Evolutionary conservation across 2,329 filamentous ascomycete species (phyloP).

Genomic region (Scopulariopsis brevicaulis): DNA sequence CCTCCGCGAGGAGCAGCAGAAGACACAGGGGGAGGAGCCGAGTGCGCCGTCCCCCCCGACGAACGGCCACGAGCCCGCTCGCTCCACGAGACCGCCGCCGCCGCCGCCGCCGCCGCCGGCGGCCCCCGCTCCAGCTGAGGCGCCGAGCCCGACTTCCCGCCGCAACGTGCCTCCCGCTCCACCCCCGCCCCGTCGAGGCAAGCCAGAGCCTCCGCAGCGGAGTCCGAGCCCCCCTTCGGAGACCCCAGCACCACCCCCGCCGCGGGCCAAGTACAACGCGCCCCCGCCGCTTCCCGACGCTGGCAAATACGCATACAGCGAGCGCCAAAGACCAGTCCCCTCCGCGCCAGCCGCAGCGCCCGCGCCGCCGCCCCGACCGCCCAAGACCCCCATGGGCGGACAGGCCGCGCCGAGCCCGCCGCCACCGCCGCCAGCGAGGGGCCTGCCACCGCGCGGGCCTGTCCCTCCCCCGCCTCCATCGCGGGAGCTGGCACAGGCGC

Average conservation of each 20-base stretch:
- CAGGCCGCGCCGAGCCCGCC: constrained; percentile 40
- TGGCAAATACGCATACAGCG: constrained; percentile 64
- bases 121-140: constrained; percentile 16
- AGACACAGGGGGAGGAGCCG: constrained; percentile 16
- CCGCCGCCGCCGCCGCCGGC: constrained; percentile 9
- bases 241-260: constrained; percentile 45
- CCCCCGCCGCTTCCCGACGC: constrained; percentile 85
- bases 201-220: constrained; percentile 28
- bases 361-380: constrained; percentile 27
- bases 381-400: constrained; percentile 56
- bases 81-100: constrained; percentile 7
- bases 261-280: constrained; percentile 63
- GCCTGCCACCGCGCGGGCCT: constrained; percentile 58
- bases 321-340: not conserved
- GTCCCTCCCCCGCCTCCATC: constrained; percentile 62
- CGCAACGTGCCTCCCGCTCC: constrained; percentile 30
- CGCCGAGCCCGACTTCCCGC: constrained; percentile 18
- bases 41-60: constrained; percentile 7
- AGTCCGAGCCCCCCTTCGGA: constrained; percentile 20
- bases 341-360: not conserved
- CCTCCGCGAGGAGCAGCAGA: constrained; percentile 43
- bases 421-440: constrained; percentile 40
- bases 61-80: constrained; percentile 6
- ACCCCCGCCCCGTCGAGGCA: constrained; percentile 46
- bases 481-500: constrained; percentile 20